Conservation (phyloP, 2,329 filamentous ascomycete genomes). For the Aspergillus sp. region DNA sequence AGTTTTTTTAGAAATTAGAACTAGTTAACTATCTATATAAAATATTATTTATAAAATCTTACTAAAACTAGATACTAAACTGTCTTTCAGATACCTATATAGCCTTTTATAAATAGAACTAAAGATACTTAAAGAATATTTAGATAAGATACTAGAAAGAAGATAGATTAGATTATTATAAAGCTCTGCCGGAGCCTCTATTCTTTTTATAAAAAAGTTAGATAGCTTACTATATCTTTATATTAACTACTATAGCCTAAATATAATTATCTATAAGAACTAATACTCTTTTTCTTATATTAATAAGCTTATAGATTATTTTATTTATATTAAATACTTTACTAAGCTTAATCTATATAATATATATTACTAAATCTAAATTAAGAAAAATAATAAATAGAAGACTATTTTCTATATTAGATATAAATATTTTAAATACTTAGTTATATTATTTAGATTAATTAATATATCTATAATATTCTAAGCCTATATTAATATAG, state of each 20-base stretch:
- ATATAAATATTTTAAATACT: neutral
- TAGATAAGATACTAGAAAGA: too few species aligned
- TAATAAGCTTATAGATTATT: neutral
- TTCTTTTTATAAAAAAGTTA: neutral
- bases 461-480: neutral
- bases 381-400: neutral
- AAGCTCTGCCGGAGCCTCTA: fast-evolving
- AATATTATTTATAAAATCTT: too few species aligned
- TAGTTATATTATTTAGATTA: neutral
- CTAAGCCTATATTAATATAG: neutral
- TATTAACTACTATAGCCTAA: neutral
- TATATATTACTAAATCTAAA: neutral
- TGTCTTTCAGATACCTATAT: too few species aligned
- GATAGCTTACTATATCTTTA: neutral
- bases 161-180: too few species aligned
- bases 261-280: neutral
- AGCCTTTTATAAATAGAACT: fast-evolving
- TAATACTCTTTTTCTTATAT: neutral
- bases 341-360: neutral
- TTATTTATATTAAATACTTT: neutral
- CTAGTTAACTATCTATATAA: too few species aligned
- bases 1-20: too few species aligned
- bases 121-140: too few species aligned
- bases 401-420: neutral
- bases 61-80: too few species aligned